Base-by-base conservation (phyloP, 169 alveolate species). In the Theileria orientalis region DNA sequence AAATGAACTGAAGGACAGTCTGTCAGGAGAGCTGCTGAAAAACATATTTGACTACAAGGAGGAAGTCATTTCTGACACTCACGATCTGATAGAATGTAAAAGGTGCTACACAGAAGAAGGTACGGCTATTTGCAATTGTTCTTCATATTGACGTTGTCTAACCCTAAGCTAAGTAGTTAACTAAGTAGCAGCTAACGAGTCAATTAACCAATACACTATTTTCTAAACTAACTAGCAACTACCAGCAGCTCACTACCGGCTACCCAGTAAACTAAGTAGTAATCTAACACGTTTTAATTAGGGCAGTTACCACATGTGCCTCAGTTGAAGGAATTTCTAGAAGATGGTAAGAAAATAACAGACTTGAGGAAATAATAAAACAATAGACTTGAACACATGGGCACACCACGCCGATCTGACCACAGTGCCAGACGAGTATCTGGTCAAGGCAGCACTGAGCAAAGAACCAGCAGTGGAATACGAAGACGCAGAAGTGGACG, bases 1-100 rank as follows among this genome's bases (percentile, higher is more conserved):
- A 3, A 80, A 85, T 74, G 91, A 87, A 49, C 47, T 84, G 57
- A 83, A 87, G 82, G 91, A 87, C 61, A 84, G 85, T 49, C 47
- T 91, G 9, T 86, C 93, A 9, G 94, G 90, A 21, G 95, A 91
- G 70, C 70, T 79, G 32, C 90, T 91, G n/a, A 76, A 90, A 30
- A 90, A 90, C 74, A 73, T 91, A 21, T 91, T 91, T 52, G 89
- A 86, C 32, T 75, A 84, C 60, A 91, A 84, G 75, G 86, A 80
- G 51, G 52, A 68, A 13, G 84, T 93, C 0, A 40, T 90, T 27
- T 91, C 94, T 49, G 94, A 91, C 57, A 91, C 95, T 5, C 95
- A 91, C 60, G 95, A 91, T 61, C 79, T 88, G 66, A 73, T 91
- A 19, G 88, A 83, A 47, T 91, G 95, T 62, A 80, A 52, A 42